Conservation (phyloP, 345 rosid genomes). For the Aquilaria yunnanensis region DNA sequence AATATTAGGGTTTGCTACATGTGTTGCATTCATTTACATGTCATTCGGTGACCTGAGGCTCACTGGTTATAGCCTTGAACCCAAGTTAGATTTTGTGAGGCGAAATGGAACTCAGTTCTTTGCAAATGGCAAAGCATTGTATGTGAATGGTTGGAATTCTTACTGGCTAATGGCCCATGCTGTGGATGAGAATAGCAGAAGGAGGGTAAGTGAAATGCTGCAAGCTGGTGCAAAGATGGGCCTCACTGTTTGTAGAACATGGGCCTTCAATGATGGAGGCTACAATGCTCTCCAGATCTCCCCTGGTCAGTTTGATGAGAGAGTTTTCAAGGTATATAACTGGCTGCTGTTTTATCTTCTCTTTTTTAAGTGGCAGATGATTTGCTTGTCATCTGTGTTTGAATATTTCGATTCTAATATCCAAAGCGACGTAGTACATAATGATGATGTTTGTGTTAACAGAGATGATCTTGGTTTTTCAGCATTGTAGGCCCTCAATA, state of each 20-base stretch:
- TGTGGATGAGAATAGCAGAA: constrained; percentile 45
- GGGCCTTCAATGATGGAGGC: constrained; percentile 91
- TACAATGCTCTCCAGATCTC: constrained; percentile 82
- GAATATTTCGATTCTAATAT: neutral
- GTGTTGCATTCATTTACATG: constrained; percentile 58
- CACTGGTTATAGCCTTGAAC: constrained; percentile 16
- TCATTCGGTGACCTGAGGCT: constrained; percentile 47
- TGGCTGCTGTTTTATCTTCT: neutral
- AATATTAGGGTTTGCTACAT: constrained; percentile 55
- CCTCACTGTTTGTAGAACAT: constrained; percentile 75
- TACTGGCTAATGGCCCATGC: constrained; percentile 87
- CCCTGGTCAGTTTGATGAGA: constrained; percentile 73
- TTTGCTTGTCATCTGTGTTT: neutral
- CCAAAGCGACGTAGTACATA: constrained; percentile 1
- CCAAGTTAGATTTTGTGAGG: constrained; percentile 49
- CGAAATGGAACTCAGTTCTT: constrained; percentile 64
- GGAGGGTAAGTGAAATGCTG: constrained; percentile 52
- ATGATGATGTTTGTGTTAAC: neutral
- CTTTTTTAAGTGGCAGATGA: too few relatives aligned
- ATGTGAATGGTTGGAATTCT: constrained; percentile 84
- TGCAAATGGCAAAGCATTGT: constrained; percentile 46
- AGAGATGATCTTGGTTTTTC: too few relatives aligned
- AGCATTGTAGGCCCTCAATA: too few relatives aligned
- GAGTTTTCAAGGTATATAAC: constrained; percentile 54
- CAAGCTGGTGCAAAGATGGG: constrained; percentile 75